Evolutionary conservation across 2,329 filamentous ascomycete genomes (phyloP).

Genomic region (Colletotrichum lini): DNA sequence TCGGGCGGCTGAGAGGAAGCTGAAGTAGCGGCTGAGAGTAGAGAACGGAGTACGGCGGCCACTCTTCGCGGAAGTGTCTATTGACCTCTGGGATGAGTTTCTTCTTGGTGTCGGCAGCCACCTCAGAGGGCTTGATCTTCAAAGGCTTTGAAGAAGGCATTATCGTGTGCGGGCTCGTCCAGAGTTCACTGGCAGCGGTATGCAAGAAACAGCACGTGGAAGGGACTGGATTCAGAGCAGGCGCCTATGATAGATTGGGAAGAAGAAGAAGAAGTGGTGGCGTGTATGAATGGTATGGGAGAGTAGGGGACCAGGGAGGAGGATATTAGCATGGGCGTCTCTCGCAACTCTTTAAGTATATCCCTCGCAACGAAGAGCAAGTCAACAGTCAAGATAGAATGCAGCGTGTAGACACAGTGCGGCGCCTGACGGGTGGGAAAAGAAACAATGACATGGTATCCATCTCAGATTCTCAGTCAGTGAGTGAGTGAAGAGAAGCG

Average conservation of each 20-base stretch:
- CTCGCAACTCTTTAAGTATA: constrained; percentile 31
- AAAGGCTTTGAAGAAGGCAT: constrained; percentile 54
- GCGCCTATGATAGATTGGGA: neutral
- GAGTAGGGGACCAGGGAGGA: neutral
- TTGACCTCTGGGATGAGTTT: constrained; percentile 77
- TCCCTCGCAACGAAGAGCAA: constrained; percentile 23
- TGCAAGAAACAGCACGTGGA: neutral
- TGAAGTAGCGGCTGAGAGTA: constrained; percentile 66
- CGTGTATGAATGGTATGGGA: constrained; percentile 22
- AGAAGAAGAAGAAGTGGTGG: neutral
- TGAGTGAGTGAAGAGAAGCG: constrained; percentile 1
- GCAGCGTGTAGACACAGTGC: constrained; percentile 10
- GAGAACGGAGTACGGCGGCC: constrained; percentile 72
- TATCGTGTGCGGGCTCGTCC: neutral
- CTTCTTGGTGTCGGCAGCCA: constrained; percentile 81
- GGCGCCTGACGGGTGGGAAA: constrained; percentile 26
- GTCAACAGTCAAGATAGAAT: constrained; percentile 5
- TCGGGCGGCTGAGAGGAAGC: constrained; percentile 57
- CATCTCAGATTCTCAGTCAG: no score
- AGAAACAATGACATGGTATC: constrained; percentile 30
- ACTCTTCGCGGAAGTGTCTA: constrained; percentile 67
- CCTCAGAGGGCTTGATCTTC: constrained; percentile 76
- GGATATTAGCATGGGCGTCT: neutral
- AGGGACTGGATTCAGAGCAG: neutral
- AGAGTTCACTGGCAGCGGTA: neutral